Percentiles rank a stretch among this genome's conserved stretches.
phyloP scores from a whole-genome alignment of 1,139 yeast species.

The Yamadazyma dushanensis region DNA sequence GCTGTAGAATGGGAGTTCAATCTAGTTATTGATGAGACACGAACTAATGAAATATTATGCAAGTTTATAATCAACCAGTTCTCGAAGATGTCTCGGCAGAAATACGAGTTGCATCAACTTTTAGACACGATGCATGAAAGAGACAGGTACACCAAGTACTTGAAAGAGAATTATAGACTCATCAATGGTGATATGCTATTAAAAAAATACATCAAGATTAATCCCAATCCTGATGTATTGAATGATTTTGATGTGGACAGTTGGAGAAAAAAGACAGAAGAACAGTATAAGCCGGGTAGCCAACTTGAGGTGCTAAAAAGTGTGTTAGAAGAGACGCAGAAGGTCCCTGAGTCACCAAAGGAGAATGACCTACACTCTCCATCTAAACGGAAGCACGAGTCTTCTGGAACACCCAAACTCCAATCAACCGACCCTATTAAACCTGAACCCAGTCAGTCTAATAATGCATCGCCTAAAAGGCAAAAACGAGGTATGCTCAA shows the following conservation, averaged over 20 bases:
- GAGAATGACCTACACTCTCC: not conserved
- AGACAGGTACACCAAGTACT: constrained; percentile 35
- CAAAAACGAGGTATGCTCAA: constrained; percentile 15
- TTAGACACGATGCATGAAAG: constrained; percentile 25
- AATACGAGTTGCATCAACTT: constrained; percentile 23
- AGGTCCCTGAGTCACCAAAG: not conserved
- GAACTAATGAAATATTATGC: constrained; percentile 5
- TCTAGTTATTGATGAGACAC: constrained; percentile 12
- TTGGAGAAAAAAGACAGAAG: constrained; percentile 8
- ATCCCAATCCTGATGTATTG: constrained; percentile 11
- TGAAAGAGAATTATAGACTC: constrained; percentile 37
- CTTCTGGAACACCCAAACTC: not conserved
- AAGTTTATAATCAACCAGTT: constrained; percentile 10
- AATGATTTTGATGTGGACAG: constrained; percentile 10
- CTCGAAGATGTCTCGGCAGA: constrained; percentile 19
- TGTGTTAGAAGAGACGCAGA: not conserved
- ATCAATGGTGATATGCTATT: constrained; percentile 38
- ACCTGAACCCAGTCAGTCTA: constrained; percentile 1
- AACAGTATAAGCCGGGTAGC: not conserved
- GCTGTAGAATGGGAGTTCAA: constrained; percentile 24
- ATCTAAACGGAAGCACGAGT: not conserved
- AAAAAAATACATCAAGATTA: constrained; percentile 25
- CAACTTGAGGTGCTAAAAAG: not conserved
- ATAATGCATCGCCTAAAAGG: constrained; percentile 9
- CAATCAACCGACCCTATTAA: not conserved